phyloP scores from a whole-genome alignment of 1,284 basidiomycete species.

The Cryptococcus wingfieldii region DNA sequence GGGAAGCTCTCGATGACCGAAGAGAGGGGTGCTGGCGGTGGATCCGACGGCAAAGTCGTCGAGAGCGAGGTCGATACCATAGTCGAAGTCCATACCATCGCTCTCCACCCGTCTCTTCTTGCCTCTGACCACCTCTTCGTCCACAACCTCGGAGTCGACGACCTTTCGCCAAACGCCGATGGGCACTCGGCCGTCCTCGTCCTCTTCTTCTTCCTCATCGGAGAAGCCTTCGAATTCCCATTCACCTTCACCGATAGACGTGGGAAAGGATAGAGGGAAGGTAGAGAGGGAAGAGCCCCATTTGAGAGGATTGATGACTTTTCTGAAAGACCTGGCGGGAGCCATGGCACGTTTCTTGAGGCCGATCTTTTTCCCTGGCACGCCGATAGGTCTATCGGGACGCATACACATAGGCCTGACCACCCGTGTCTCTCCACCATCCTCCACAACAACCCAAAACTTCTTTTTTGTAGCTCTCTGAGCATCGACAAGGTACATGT shows the following conservation, averaged over 20 bases:
- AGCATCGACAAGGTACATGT: conserved; percentile 23
- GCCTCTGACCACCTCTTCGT: conserved; percentile 22
- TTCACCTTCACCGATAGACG: conserved; percentile 9
- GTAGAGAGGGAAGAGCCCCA: conserved; percentile 19
- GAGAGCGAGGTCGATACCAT: conserved; percentile 1
- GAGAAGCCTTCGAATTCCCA: conserved; percentile 30
- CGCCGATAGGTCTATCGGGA: neutral
- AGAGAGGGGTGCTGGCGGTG: conserved; percentile 12
- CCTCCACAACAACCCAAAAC: conserved; percentile 1
- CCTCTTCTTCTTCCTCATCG: conserved; percentile 24
- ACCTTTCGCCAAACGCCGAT: conserved; percentile 12
- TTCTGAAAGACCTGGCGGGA: conserved; percentile 17
- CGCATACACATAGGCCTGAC: neutral
- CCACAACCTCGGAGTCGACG: conserved; percentile 13
- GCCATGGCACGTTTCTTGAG: conserved; percentile 14
- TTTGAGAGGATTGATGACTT: conserved; percentile 34
- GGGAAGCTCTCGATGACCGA: conserved; percentile 4
- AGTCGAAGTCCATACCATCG: conserved; percentile 6
- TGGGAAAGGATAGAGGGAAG: neutral
- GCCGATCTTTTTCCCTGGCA: conserved; percentile 15
- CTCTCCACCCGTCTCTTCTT: conserved; percentile 15
- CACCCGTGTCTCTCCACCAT: neutral
- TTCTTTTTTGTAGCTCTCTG: neutral
- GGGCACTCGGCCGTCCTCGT: conserved; percentile 4
- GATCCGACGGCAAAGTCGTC: neutral